Evolutionary conservation across 2,329 filamentous ascomycete genomes (phyloP), one percentile per base, ranked within the genome.

Genomic region (Hirsutella thompsonii): DNA sequence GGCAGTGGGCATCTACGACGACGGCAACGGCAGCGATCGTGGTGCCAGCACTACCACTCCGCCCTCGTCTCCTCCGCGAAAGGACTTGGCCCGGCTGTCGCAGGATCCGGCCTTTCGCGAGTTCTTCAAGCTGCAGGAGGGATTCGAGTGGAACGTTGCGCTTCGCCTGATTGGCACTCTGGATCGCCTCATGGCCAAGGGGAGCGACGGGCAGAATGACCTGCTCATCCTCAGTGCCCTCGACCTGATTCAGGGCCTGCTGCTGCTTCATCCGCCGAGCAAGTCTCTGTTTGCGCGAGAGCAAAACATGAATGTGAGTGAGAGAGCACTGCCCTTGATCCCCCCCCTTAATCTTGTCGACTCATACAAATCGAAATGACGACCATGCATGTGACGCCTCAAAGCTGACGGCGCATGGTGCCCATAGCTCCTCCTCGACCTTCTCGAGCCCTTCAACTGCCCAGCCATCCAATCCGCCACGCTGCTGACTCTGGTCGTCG

Each of bases 121-220:
- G 62, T 96, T 96, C 68, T 95, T 94, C 69, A 87, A 94, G 59
- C 61, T 96, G 49, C 92, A 98, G 61, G 89, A 96, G 56, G 86
- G 89, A 3, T 98, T 98, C 57, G 87, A 96, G 66, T 96, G 88
- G 84, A 98, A 98, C 65, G 86, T 96, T 42, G 82, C 87, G 13
- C 79, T 87, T 63, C 80, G 88, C 45, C 72, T 96, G 45, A 81
- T 94, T 46, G 79, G 81, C 40, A 93, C 86, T 42, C 76, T 96
- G 35, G 88, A 95, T 60, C 75, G 86, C 43, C 73, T 95, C 38
- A 73, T 95, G 54, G 87, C 86, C 36, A 87, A 87, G 66, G 79
- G 81, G 40, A 81, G 78, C 58, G 81, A 88, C 52, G 85, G 83
- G 33, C 80, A 86, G 49, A 92, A 90, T 56, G 88, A 96, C 58